A percentile compares a stretch with the other conserved stretches of the same genome.
Conservation (phyloP, 2,329 filamentous ascomycete genomes). For the Aspergillus alliaceus region DNA sequence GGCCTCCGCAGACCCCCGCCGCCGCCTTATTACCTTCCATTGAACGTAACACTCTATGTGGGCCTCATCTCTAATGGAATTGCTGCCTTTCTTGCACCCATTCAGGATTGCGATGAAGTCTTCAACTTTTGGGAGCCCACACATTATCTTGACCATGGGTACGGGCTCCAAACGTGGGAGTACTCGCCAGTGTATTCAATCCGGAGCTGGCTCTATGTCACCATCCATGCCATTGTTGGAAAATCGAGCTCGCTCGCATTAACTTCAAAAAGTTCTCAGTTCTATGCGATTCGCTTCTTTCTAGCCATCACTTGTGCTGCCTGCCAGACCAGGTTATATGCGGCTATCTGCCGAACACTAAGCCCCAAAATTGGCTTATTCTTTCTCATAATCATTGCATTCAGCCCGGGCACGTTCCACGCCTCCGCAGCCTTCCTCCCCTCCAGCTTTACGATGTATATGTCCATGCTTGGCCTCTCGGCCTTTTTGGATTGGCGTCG, state of each 20-base stretch:
- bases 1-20: conserved; percentile 27
- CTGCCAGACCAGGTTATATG: conserved; percentile 79
- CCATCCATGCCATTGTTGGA: conserved; percentile 72
- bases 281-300: conserved; percentile 78
- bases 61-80: conserved; percentile 73
- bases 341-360: conserved; percentile 71
- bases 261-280: conserved; percentile 60
- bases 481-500: conserved; percentile 90
- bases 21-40: conserved; percentile 62
- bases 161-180: conserved; percentile 97
- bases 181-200: conserved; percentile 95
- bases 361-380: conserved; percentile 82
- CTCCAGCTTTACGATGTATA: conserved; percentile 97
- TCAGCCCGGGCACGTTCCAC: conserved; percentile 91
- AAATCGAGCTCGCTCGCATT: conserved; percentile 62
- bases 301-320: conserved; percentile 76
- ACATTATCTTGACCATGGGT: conserved; percentile 89
- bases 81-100: conserved; percentile 80
- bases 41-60: conserved; percentile 76
- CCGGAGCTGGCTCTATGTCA: conserved; percentile 89
- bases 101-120: conserved; percentile 97
- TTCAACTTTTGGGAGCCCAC: conserved; percentile 99
- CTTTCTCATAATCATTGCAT: conserved; percentile 74
- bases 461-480: conserved; percentile 78
- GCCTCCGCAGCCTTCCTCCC: conserved; percentile 84